Evolutionary conservation across 441 rosid genomes (phyloP).

Genomic region (Bocquillonia castaneifolia): DNA sequence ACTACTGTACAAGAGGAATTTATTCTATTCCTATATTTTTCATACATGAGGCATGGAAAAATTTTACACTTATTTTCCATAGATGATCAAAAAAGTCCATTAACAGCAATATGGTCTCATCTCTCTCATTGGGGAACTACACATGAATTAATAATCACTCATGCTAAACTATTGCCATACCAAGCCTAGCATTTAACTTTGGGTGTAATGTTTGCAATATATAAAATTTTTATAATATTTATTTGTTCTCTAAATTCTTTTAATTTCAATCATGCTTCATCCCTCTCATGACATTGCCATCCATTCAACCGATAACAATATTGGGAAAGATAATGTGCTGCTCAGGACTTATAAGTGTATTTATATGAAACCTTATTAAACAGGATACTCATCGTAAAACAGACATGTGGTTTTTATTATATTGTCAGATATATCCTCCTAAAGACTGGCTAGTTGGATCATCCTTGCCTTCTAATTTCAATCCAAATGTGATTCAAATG

Average conservation of each 20-base stretch:
- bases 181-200: neutral
- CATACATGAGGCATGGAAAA: neutral
- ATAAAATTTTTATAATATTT: no score
- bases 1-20: no score
- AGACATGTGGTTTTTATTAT: conserved; percentile 1
- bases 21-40: neutral
- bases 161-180: neutral
- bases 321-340: neutral
- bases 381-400: neutral
- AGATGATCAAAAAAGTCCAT: neutral
- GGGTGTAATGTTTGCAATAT: neutral
- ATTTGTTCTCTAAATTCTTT: neutral
- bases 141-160: neutral
- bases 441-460: conserved; percentile 84
- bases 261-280: no score
- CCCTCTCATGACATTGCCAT: neutral
- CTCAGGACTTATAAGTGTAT: neutral
- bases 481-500: conserved; percentile 47
- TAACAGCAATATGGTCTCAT: neutral
- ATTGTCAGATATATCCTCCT: conserved; percentile 59
- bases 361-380: neutral
- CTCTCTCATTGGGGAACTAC: neutral
- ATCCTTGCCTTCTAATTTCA: conserved; percentile 67
- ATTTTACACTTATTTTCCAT: neutral
- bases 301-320: neutral